Conservation (phyloP, 352 stramenopile genomes). For the Phytophthora pini region DNA sequence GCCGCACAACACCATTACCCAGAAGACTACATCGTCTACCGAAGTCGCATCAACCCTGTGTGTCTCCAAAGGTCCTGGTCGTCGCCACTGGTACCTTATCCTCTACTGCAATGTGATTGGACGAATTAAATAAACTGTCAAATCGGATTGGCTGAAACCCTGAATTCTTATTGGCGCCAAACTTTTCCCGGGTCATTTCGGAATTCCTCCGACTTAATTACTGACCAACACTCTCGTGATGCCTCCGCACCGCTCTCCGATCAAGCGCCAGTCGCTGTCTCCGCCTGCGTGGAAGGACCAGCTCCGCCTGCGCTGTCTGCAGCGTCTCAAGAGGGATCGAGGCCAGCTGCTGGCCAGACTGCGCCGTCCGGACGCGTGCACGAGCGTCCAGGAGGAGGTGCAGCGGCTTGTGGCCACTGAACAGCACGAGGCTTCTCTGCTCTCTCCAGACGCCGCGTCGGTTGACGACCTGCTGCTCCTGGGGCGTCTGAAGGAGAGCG, state of each 20-base stretch:
- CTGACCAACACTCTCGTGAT: neutral
- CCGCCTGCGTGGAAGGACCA: slow-evolving; percentile 81
- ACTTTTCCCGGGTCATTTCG: neutral
- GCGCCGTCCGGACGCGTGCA: slow-evolving; percentile 51
- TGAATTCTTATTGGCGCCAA: no score
- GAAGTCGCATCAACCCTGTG: no score
- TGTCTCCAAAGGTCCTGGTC: no score
- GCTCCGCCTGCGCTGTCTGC: slow-evolving; percentile 74
- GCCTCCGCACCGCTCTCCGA: slow-evolving; percentile 11
- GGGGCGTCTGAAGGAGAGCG: slow-evolving; percentile 65
- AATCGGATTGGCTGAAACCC: no score
- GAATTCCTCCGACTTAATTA: neutral
- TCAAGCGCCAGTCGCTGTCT: slow-evolving; percentile 58
- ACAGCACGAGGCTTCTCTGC: slow-evolving; percentile 36
- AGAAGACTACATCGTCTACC: no score
- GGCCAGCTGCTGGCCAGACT: slow-evolving; percentile 66
- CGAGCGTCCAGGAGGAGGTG: slow-evolving; percentile 69
- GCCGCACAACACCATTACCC: no score
- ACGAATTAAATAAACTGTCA: no score
- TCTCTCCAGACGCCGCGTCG: slow-evolving; percentile 29
- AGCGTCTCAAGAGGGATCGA: slow-evolving; percentile 70
- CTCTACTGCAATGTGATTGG: no score
- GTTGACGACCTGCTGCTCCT: slow-evolving; percentile 71
- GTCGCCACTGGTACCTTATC: no score
- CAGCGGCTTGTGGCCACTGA: slow-evolving; percentile 57